These are phyloP conservation scores for Geoglossum cookeanum DNA, from an alignment of 2,329 filamentous ascomycete species.

Conservation along the genomic window DNA sequence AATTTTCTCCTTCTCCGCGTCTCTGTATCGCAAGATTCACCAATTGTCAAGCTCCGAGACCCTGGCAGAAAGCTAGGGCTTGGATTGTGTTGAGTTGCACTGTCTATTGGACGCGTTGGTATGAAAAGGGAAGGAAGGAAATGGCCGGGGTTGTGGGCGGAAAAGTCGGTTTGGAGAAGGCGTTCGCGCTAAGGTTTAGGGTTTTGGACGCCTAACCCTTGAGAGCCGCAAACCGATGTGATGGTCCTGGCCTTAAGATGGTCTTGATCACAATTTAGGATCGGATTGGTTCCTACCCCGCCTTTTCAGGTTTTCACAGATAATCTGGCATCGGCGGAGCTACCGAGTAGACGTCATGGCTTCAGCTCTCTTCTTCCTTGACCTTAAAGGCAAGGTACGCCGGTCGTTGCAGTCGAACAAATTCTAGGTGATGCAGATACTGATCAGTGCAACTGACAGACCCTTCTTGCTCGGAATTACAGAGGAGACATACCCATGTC, in stretches of 20 bases:
- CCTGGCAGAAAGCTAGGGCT: slow-evolving; percentile 50
- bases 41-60: slow-evolving; percentile 38
- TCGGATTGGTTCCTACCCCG: background rate
- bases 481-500: slow-evolving; percentile 98
- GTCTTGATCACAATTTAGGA: background rate
- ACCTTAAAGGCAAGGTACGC: slow-evolving; percentile 95
- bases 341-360: slow-evolving; percentile 46
- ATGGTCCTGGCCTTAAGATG: background rate
- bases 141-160: background rate
- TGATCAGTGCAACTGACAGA: slow-evolving; percentile 32
- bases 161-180: background rate
- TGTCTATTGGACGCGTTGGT: slow-evolving; percentile 57
- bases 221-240: background rate
- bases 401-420: background rate
- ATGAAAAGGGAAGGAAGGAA: slow-evolving; percentile 21
- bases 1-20: slow-evolving; percentile 33
- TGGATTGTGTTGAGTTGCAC: slow-evolving; percentile 54
- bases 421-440: background rate
- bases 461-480: slow-evolving; percentile 95
- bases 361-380: slow-evolving; percentile 94
- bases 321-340: background rate
- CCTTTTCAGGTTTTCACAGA: background rate
- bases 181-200: background rate
- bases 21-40: slow-evolving; percentile 42
- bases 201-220: background rate